These are phyloP conservation scores for Berkeleyomyces rouxiae DNA, from an alignment of 2,329 filamentous ascomycete species.

Conservation along the genomic window DNA sequence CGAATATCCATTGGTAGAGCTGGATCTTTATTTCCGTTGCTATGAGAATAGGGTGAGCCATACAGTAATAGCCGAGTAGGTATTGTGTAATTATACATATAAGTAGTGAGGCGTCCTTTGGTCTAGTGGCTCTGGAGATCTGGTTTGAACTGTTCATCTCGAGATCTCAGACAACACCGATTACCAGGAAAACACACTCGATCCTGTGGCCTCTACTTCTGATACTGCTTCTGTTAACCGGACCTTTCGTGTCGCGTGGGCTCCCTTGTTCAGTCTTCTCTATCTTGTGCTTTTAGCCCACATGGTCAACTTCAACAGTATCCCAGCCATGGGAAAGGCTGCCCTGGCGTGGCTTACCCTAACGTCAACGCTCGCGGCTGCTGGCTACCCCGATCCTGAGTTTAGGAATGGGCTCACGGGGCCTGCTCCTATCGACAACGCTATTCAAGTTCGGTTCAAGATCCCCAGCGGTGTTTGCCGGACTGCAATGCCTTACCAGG, in stretches of 20 bases:
- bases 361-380: background rate
- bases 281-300: no score
- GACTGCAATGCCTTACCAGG: constrained; percentile 46
- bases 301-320: background rate
- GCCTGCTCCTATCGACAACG: background rate
- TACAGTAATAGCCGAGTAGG: background rate
- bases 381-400: background rate
- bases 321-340: background rate
- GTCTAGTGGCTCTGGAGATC: no score
- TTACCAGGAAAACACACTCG: no score
- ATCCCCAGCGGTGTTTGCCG: constrained; percentile 31
- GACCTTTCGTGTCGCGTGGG: background rate
- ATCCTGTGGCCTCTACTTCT: no score
- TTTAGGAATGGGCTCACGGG: no score
- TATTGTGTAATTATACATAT: background rate
- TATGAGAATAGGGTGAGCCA: background rate
- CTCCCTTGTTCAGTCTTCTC: background rate
- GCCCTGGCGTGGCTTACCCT: background rate
- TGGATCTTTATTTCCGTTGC: background rate
- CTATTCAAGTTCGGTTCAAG: constrained; percentile 1
- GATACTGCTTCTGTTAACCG: no score
- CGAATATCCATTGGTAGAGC: no score
- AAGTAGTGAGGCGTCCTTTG: background rate
- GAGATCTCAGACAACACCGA: background rate
- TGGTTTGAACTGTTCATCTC: no score